Conservation (phyloP, 306 rosid genomes). For the Quercus mongolica region DNA sequence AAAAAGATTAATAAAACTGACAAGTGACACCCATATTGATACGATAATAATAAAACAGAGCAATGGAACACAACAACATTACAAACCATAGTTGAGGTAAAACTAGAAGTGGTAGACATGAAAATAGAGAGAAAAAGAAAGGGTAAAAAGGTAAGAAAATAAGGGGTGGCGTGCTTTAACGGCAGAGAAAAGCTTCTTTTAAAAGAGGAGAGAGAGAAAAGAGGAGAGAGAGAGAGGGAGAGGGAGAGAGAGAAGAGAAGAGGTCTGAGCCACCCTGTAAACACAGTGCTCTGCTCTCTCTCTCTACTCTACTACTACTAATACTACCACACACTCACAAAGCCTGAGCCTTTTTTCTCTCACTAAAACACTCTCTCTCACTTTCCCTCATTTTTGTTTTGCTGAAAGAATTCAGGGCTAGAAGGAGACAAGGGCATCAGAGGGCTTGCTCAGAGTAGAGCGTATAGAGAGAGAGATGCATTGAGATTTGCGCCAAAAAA, state of each 20-base stretch:
- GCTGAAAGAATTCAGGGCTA: constrained; percentile 18
- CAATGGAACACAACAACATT: too few species aligned
- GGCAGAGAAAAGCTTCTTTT: constrained; percentile 28
- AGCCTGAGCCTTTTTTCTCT: constrained; percentile 13
- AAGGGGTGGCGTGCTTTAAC: constrained; percentile 56
- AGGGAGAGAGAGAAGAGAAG: too few species aligned
- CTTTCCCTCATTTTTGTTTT: background rate
- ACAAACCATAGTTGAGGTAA: too few species aligned
- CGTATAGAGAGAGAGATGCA: background rate
- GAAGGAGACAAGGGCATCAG: constrained; percentile 47
- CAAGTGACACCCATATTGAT: background rate
- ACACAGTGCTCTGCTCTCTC: constrained; percentile 52
- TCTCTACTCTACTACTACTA: background rate
- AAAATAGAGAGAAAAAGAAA: background rate
- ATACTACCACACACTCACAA: background rate
- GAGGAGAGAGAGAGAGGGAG: background rate
- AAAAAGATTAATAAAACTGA: background rate
- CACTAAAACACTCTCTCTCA: too few species aligned
- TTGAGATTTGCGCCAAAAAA: constrained; percentile 67
- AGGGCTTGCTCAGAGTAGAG: background rate
- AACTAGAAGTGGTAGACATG: background rate
- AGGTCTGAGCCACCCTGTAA: constrained; percentile 47
- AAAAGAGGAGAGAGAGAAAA: constrained; percentile 3
- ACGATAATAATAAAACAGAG: too few species aligned
- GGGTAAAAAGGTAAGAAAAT: constrained; percentile 38